Base-by-base conservation (phyloP, 2,329 filamentous ascomycete species). In the Pseudogymnoascus sp. region DNA sequence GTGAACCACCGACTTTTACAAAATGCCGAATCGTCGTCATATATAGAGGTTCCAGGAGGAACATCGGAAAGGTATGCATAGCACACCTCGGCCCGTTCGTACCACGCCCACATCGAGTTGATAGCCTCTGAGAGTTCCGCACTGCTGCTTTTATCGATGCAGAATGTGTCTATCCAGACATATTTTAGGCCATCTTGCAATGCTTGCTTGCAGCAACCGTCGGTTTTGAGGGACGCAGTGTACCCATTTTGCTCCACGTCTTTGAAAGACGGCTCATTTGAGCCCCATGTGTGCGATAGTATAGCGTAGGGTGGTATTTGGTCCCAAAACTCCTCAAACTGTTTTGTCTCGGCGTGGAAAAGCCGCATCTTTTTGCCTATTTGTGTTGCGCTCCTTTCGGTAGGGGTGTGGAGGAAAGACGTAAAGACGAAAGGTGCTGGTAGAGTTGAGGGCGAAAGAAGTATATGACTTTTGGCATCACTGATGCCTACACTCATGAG, bases 1-100 rank as follows among this genome's bases (percentile, higher is more conserved):
- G 63, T 68, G 61, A 69, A 70, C 68, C 68, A 70, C 63, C 63
- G 60, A 62, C 65, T 66, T 9, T 62, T 35, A 21, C 10, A 38
- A 17, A 70, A 68, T 2, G 42, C 60, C 40, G 17, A 11, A 60
- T 38, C 36, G n/a, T 17, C 36, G n/a, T 17, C 36, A 17, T 38
- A 8, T 38, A 38, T 38, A 7, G 36, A 5, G 28, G 28, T 31
- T 8, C 8, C 28, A 31, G 28, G 6, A 31, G 28, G 28, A 9
- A 31, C 6, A 31, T 31, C 28, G 6, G 28, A 31, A 8, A 31
- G 28, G 9, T 38, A 38, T 38, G 15, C 36, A 3, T 38, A 38
- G 36, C 36, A 38, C 17, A 17, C n/a, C 6, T 31, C 8, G 28
- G 28, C 28, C 28, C 8, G 28, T 31, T 31, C n/a, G 36, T 38